These are phyloP conservation scores for Cydonia oblonga DNA, from an alignment of 331 rosid species.

Conservation along the genomic window DNA sequence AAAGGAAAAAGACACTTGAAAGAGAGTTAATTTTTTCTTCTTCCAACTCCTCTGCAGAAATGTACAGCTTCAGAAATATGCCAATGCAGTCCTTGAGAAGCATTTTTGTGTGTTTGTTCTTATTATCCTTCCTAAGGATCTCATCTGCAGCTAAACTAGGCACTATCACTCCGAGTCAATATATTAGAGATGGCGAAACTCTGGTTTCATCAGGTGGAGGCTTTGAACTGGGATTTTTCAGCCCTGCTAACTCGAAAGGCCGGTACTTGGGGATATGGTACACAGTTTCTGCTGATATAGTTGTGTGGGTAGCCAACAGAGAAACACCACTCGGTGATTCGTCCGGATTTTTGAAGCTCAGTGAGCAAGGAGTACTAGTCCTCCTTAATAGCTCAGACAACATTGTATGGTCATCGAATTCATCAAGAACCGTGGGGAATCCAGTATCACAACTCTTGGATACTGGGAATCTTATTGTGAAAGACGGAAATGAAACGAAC, in stretches of 20 bases:
- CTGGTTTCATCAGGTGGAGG: constrained; percentile 34
- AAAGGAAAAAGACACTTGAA: no score
- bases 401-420: constrained; percentile 29
- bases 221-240: constrained; percentile 45
- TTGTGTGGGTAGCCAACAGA: constrained; percentile 58
- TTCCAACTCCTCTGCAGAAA: neutral
- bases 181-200: constrained; percentile 26
- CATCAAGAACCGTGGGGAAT: constrained; percentile 10
- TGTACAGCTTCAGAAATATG: no score
- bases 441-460: constrained; percentile 37
- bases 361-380: constrained; percentile 17
- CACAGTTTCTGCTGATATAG: constrained; percentile 24
- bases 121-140: neutral
- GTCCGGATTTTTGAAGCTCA: constrained; percentile 28
- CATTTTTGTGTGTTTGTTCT: neutral
- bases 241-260: constrained; percentile 26
- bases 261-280: constrained; percentile 57
- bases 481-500: neutral
- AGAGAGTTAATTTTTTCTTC: no score
- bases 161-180: constrained; percentile 12
- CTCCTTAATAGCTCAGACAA: constrained; percentile 20
- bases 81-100: neutral
- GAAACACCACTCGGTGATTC: constrained; percentile 32
- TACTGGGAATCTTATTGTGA: constrained; percentile 49
- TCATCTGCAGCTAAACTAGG: constrained; percentile 15